Conservation (phyloP, 2,329 filamentous ascomycete species). For the Diaporthe citrichinensis region DNA sequence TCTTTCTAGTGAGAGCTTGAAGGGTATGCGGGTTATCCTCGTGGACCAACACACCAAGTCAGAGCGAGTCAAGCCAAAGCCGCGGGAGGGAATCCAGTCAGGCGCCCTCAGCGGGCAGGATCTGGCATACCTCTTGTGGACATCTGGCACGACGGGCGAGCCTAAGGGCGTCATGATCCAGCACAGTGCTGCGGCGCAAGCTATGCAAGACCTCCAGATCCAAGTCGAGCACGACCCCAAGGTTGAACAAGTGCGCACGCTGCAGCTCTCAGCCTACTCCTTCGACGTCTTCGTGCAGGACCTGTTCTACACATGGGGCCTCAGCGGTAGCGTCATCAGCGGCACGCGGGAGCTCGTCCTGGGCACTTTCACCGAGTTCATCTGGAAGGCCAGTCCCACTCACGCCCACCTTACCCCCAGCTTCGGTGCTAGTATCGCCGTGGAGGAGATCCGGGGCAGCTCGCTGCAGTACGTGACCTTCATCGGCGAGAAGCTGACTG, state of each 20-base stretch:
- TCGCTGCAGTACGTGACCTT: slow-evolving; percentile 47
- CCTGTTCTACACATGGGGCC: slow-evolving; percentile 73
- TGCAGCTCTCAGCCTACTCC: slow-evolving; percentile 32
- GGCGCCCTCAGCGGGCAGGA: slow-evolving; percentile 37
- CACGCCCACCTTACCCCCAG: slow-evolving; percentile 34
- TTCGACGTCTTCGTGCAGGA: slow-evolving; percentile 66
- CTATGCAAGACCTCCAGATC: slow-evolving; percentile 53
- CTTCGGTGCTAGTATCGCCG: slow-evolving; percentile 43
- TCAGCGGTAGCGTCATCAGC: slow-evolving; percentile 72
- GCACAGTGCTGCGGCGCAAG: slow-evolving; percentile 52
- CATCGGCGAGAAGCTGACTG: slow-evolving; percentile 53
- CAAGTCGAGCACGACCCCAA: slow-evolving; percentile 50
- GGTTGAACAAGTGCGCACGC: slow-evolving; percentile 33
- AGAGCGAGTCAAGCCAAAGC: slow-evolving; percentile 21
- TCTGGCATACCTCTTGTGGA: slow-evolving; percentile 52
- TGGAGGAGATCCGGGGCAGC: slow-evolving; percentile 35
- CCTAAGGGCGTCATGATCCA: slow-evolving; percentile 53
- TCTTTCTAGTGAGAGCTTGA: slow-evolving; percentile 47
- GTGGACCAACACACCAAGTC: slow-evolving; percentile 45
- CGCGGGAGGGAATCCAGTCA: slow-evolving; percentile 30
- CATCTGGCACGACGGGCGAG: slow-evolving; percentile 52
- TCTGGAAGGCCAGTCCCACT: slow-evolving; percentile 29
- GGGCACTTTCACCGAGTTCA: slow-evolving; percentile 57
- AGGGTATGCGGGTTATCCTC: slow-evolving; percentile 48
- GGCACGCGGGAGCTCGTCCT: slow-evolving; percentile 69